These are phyloP conservation scores for Brassica incana DNA, from an alignment of 345 rosid genomes.

Conservation along the genomic window DNA sequence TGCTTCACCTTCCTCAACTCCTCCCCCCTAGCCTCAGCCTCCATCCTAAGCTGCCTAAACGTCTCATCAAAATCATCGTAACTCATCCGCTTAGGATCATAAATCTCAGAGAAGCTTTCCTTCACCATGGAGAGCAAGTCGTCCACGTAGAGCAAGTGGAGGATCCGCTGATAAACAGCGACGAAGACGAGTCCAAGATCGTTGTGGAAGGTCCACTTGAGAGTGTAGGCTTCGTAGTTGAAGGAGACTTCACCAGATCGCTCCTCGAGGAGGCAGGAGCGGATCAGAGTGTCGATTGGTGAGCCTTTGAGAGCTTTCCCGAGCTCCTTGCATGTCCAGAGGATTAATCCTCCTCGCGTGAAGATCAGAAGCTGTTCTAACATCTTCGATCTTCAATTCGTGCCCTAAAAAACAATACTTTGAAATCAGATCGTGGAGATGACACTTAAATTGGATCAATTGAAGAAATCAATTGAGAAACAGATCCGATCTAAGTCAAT, in stretches of 20 bases:
- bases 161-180: constrained; percentile 93
- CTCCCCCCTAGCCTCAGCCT: constrained; percentile 90
- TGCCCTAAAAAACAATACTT: constrained; percentile 33
- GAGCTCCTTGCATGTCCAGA: constrained; percentile 96
- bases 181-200: constrained; percentile 96
- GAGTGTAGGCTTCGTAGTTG: constrained; percentile 84
- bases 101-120: constrained; percentile 71
- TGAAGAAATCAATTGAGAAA: not conserved
- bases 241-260: constrained; percentile 81
- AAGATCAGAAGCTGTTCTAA: constrained; percentile 91
- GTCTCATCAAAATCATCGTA: constrained; percentile 77
- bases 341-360: constrained; percentile 96
- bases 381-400: constrained; percentile 50
- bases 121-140: constrained; percentile 79
- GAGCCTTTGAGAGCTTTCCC: constrained; percentile 93
- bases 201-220: constrained; percentile 95
- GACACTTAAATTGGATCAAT: not conserved
- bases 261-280: constrained; percentile 95
- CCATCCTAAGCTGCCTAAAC: constrained; percentile 89
- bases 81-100: constrained; percentile 64
- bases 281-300: constrained; percentile 83
- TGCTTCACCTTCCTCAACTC: constrained; percentile 61
- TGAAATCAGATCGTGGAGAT: not conserved
- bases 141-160: constrained; percentile 86
- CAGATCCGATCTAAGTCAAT: not conserved